These are phyloP conservation scores for Sporothrix mexicana DNA, from an alignment of 2,329 filamentous ascomycete species.

Conservation along the genomic window DNA sequence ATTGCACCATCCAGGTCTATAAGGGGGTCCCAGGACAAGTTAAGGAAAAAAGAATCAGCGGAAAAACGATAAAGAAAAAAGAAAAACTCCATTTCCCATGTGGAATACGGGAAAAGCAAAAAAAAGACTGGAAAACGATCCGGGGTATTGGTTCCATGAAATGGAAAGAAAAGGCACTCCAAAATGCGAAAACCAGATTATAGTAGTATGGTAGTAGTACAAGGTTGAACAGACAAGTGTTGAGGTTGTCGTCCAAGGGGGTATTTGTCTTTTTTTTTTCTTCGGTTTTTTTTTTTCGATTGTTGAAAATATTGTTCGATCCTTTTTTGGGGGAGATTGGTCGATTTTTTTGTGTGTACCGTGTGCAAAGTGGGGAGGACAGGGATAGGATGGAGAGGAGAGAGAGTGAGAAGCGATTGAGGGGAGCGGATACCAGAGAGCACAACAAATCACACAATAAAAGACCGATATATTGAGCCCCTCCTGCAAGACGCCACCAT, in stretches of 20 bases:
- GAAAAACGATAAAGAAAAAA: constrained; percentile 4
- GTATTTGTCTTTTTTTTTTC: constrained; percentile 24
- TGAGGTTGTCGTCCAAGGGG: constrained; percentile 20
- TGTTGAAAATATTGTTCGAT: background rate
- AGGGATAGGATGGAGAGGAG: background rate
- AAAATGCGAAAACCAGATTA: constrained; percentile 33
- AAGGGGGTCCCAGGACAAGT: constrained; percentile 22
- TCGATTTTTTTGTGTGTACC: background rate
- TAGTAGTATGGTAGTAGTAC: constrained; percentile 33
- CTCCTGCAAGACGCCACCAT: constrained; percentile 29
- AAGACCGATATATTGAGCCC: background rate
- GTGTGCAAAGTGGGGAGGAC: constrained; percentile 6
- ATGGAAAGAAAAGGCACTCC: constrained; percentile 22
- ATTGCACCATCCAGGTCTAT: constrained; percentile 36
- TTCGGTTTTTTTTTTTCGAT: constrained; percentile 19
- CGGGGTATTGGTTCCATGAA: constrained; percentile 32
- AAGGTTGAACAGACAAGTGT: constrained; percentile 17
- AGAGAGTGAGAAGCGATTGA: background rate
- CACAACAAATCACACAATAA: background rate
- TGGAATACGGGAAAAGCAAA: constrained; percentile 25
- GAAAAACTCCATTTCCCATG: constrained; percentile 24
- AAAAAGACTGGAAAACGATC: constrained; percentile 31
- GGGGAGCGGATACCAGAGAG: constrained; percentile 7
- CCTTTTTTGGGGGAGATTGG: constrained; percentile 2
- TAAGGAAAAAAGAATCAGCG: constrained; percentile 30